These are phyloP conservation scores for Tuber microsphaerosporum DNA, from an alignment of 495 filamentous ascomycete genomes.

Conservation along the genomic window DNA sequence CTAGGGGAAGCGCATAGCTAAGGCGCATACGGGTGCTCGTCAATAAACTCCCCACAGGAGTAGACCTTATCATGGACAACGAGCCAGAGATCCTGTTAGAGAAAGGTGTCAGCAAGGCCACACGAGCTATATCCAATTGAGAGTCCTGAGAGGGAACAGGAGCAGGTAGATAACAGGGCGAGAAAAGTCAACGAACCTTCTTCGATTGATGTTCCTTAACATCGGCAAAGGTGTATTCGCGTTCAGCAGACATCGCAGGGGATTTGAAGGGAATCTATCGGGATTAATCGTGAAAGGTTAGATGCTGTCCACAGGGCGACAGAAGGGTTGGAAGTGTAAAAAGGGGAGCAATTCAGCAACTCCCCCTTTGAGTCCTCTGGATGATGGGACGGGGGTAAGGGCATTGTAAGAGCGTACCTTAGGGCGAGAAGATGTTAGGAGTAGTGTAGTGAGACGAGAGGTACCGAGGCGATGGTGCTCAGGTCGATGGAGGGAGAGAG, in stretches of 20 bases:
- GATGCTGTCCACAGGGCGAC: background rate
- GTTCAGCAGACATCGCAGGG: conserved; percentile 26
- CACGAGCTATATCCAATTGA: conserved; percentile 3
- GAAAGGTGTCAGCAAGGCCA: background rate
- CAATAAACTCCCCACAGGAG: conserved; percentile 76
- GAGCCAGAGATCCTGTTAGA: conserved; percentile 64
- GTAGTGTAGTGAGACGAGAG: conserved; percentile 32
- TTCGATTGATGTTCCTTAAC: conserved; percentile 83
- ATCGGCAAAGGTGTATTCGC: conserved; percentile 66
- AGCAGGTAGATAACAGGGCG: background rate
- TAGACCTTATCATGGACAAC: conserved; percentile 97
- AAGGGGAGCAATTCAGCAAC: background rate
- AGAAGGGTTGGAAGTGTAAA: background rate
- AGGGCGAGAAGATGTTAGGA: background rate
- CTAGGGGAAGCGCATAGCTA: conserved; percentile 5
- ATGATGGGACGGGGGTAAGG: background rate
- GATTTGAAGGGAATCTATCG: conserved; percentile 25
- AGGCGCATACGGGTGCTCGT: conserved; percentile 94
- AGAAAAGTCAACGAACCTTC: conserved; percentile 49
- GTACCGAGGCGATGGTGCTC: conserved; percentile 26
- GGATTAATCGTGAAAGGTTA: conserved; percentile 24
- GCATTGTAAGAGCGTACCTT: background rate
- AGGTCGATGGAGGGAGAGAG: conserved; percentile 35
- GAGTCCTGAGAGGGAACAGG: background rate
- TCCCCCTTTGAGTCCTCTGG: background rate